Conservation (phyloP, 1,284 basidiomycete genomes). For the Golubevia pallescens region DNA sequence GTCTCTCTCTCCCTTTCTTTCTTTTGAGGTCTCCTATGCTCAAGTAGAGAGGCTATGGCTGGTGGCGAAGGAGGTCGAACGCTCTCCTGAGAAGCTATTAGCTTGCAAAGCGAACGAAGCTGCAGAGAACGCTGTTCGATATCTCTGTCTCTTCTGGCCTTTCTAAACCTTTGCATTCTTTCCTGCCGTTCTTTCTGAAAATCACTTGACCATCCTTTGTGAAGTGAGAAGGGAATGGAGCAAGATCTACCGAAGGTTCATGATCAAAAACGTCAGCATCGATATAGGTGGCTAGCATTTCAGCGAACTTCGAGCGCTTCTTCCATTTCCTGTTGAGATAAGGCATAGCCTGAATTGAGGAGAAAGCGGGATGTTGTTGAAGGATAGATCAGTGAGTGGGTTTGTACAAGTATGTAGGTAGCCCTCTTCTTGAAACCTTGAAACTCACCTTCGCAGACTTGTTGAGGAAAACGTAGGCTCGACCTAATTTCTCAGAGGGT, state of each 20-base stretch:
- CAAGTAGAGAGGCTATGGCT: too few relatives aligned
- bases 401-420: conserved; percentile 21
- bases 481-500: conserved; percentile 70
- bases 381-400: neutral
- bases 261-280: conserved; percentile 9
- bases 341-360: conserved; percentile 70
- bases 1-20: too few relatives aligned
- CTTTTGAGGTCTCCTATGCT: too few relatives aligned
- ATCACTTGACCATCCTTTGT: conserved; percentile 68
- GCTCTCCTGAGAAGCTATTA: too few relatives aligned
- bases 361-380: conserved; percentile 8
- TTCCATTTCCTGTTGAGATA: conserved; percentile 72
- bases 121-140: too few relatives aligned
- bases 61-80: too few relatives aligned
- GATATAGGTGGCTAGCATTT: conserved; percentile 36
- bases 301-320: conserved; percentile 65
- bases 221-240: conserved; percentile 71
- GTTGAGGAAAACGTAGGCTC: conserved; percentile 68
- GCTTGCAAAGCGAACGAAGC: too few relatives aligned
- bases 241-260: conserved; percentile 70
- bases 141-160: too few relatives aligned
- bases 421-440: conserved; percentile 37
- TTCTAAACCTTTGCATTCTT: conserved; percentile 61
- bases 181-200: conserved; percentile 65
- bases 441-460: conserved; percentile 54